These are phyloP conservation scores for Paramecium pentaurelia DNA, from an alignment of 73 alveolate species.

Conservation along the genomic window DNA sequence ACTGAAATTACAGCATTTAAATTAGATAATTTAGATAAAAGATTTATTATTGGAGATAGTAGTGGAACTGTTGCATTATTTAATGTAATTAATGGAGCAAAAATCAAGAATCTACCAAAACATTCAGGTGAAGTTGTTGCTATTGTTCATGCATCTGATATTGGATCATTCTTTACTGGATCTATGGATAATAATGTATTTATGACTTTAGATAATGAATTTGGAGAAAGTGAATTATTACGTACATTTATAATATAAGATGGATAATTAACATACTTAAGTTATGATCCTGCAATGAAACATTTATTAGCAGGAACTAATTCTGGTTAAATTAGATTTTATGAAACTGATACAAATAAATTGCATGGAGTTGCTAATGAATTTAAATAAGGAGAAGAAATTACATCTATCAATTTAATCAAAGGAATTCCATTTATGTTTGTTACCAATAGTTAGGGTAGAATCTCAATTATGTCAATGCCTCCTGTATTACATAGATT, in stretches of 20 bases:
- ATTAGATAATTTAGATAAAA: slow-evolving; percentile 69
- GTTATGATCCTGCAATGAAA: slow-evolving; percentile 52
- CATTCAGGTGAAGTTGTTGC: slow-evolving; percentile 50
- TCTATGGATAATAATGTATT: slow-evolving; percentile 58
- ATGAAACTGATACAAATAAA: slow-evolving; percentile 58
- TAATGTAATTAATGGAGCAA: slow-evolving; percentile 72
- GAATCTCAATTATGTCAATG: slow-evolving; percentile 38
- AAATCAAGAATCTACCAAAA: slow-evolving; percentile 69
- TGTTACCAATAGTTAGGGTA: slow-evolving; percentile 47
- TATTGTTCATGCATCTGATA: slow-evolving; percentile 53
- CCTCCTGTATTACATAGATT: slow-evolving; percentile 57
- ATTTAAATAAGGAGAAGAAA: slow-evolving; percentile 45
- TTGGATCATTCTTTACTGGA: slow-evolving; percentile 50
- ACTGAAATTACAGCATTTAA: slow-evolving; percentile 78
- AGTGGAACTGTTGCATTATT: slow-evolving; percentile 68
- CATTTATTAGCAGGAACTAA: slow-evolving; percentile 50
- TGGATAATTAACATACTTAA: slow-evolving; percentile 36
- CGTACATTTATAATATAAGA: slow-evolving; percentile 50
- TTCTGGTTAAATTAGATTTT: slow-evolving; percentile 49
- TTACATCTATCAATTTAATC: slow-evolving; percentile 34
- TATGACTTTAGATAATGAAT: slow-evolving; percentile 62
- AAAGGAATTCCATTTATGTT: slow-evolving; percentile 38
- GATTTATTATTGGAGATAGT: slow-evolving; percentile 78
- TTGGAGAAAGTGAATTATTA: slow-evolving; percentile 54
- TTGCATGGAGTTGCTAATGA: slow-evolving; percentile 53